Percentiles rank a stretch among this genome's conserved stretches.
phyloP scores from a whole-genome alignment of 169 alveolate species.

The Amoebophrya sp. region DNA sequence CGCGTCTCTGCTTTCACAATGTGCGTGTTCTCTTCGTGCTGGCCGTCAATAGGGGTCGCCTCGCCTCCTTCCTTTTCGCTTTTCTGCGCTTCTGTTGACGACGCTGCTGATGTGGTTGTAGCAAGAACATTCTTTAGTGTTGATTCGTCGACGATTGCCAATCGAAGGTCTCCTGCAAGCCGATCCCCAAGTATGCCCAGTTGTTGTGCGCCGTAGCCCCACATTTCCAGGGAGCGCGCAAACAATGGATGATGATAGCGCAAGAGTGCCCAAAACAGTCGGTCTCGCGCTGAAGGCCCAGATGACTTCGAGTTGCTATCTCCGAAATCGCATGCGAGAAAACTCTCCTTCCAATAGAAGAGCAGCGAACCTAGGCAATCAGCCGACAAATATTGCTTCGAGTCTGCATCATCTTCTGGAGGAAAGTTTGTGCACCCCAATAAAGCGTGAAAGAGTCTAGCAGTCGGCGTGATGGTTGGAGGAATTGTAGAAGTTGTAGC shows the following conservation, averaged over 20 bases:
- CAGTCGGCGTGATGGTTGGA: too few relatives aligned
- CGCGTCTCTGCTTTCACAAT: too few relatives aligned
- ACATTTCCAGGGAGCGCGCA: background rate
- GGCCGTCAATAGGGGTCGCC: too few relatives aligned
- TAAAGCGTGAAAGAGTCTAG: too few relatives aligned
- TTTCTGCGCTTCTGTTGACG: too few relatives aligned
- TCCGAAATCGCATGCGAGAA: background rate
- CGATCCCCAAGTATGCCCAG: conserved; percentile 6
- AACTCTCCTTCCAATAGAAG: background rate
- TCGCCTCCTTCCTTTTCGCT: too few relatives aligned
- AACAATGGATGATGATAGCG: background rate
- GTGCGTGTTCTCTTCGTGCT: too few relatives aligned
- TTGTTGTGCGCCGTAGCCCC: background rate
- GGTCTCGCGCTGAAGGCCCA: too few relatives aligned
- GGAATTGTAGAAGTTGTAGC: too few relatives aligned
- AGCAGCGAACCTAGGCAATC: background rate
- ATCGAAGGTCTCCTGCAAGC: background rate
- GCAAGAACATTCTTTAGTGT: too few relatives aligned
- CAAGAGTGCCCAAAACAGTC: background rate
- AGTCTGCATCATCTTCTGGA: background rate
- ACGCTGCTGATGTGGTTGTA: too few relatives aligned
- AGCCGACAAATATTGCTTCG: background rate
- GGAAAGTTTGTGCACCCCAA: background rate
- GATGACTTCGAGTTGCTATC: too few relatives aligned
- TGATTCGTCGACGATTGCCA: background rate